phyloP scores from a whole-genome alignment of 2,329 filamentous ascomycete genomes.

The Epichloe gansuensis region DNA sequence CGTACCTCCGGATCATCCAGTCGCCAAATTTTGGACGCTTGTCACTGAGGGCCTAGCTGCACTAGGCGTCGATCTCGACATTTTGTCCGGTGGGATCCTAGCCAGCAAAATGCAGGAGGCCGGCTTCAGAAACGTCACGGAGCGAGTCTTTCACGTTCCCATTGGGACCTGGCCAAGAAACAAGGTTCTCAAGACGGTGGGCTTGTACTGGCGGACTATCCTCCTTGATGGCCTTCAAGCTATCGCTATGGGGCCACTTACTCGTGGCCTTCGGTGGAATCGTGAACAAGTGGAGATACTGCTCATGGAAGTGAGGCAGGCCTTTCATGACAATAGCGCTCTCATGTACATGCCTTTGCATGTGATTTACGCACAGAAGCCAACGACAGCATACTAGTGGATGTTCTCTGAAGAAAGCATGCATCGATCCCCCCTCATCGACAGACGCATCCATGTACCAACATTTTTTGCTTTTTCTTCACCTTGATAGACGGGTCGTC shows the following conservation, averaged over 20 bases:
- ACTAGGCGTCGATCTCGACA: constrained; percentile 34
- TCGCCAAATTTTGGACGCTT: constrained; percentile 33
- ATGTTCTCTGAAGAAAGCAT: neutral
- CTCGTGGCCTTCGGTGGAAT: constrained; percentile 34
- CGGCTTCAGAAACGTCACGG: constrained; percentile 39
- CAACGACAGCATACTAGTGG: constrained; percentile 11
- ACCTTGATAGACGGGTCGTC: neutral
- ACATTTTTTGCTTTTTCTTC: too few relatives aligned
- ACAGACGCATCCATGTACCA: neutral
- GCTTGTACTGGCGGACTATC: constrained; percentile 37
- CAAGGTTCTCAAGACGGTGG: constrained; percentile 36
- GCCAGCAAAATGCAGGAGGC: constrained; percentile 33
- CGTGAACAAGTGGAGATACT: constrained; percentile 35
- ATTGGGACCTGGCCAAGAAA: constrained; percentile 43
- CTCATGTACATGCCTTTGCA: constrained; percentile 44
- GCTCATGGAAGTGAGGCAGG: constrained; percentile 33
- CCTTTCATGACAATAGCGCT: constrained; percentile 31
- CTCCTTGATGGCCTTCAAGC: constrained; percentile 37
- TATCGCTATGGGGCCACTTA: constrained; percentile 39
- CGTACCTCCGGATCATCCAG: constrained; percentile 26
- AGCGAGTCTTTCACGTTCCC: constrained; percentile 37
- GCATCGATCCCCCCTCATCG: neutral
- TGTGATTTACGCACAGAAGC: constrained; percentile 42
- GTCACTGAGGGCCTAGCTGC: constrained; percentile 30
- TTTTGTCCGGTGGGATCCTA: constrained; percentile 27